Evolutionary conservation across 1,284 basidiomycete species (phyloP), one percentile per base, ranked within the genome.

Genomic region (Sanghuangporus sanghuang): DNA sequence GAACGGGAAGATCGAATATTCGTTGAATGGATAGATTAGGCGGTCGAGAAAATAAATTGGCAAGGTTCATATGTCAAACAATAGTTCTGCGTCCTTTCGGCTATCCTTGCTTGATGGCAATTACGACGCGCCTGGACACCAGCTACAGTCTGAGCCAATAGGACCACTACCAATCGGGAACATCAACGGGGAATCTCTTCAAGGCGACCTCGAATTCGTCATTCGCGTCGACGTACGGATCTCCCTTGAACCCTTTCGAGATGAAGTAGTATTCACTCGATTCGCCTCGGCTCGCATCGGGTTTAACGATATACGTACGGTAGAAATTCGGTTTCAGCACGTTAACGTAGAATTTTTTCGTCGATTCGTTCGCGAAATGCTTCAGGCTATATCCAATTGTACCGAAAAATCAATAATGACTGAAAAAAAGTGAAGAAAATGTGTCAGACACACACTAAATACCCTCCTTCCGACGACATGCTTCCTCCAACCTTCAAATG

Each of bases 221-320:
- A n/a, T n/a, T 46, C 16, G 16, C 6, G 16, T 46, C 44, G 21
- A 23, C 11, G 27, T 52, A 32, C 21, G 49, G 53, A 48, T 66
- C 63, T 12, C 77, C 75, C 61, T 77, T 80, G 78, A 79, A 89
- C 4, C 86, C 87, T 62, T 81, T 77, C 70, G 90, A 92, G 3
- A 93, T 73, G 77, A 86, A 92, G 71, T 90, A 93, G 0, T 80
- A 83, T 70, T 93, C 90, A n/a, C 80, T 79, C 1, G 89, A 92
- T 57, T 85, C 85, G 0, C 80, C 68, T 7, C 90, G 82, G 66
- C 90, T 92, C 0, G 90, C 79, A 4, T 78, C 73, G 0, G 90
- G 90, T 69, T 92, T 92, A 66, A 84, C 73, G 68, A 78, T 84
- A 18, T 77, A 73, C 0, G 92, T 86, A 7, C 76, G 69, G 38